Percentiles rank a stretch among this genome's conserved stretches.
Conservation (phyloP, 208 protist species). For the Trypanosoma theileri region DNA sequence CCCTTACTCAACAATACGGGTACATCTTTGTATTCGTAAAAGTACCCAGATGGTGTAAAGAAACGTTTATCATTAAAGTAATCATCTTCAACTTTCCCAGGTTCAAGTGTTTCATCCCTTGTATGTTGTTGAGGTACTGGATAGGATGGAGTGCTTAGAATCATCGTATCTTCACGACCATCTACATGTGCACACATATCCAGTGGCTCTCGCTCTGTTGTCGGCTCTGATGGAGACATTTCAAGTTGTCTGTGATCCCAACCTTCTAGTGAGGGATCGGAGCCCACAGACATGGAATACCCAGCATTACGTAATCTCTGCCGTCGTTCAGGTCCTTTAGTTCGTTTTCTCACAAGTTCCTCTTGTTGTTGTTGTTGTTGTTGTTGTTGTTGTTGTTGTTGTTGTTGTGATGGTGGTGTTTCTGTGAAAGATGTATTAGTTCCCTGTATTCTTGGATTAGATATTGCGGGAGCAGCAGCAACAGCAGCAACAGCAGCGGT, state of each 20-base stretch:
- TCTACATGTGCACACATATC: not conserved
- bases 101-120: not conserved
- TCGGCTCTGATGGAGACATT: not conserved
- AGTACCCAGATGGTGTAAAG: conserved; percentile 17
- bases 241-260: not conserved
- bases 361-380: too few species aligned
- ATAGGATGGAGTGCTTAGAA: not conserved
- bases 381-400: too few species aligned
- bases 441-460: too few species aligned
- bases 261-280: not conserved
- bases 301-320: too few species aligned
- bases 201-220: not conserved
- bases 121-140: not conserved
- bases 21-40: conserved; percentile 9
- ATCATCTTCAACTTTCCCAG: conserved; percentile 9
- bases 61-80: conserved; percentile 22
- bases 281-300: too few species aligned
- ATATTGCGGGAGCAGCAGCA: too few species aligned
- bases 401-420: too few species aligned
- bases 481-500: too few species aligned
- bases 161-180: not conserved
- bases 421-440: too few species aligned
- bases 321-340: too few species aligned
- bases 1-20: not conserved
- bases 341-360: too few species aligned